Conservation (phyloP, 768 basidiomycete species). For the Termitomyces sp. region DNA sequence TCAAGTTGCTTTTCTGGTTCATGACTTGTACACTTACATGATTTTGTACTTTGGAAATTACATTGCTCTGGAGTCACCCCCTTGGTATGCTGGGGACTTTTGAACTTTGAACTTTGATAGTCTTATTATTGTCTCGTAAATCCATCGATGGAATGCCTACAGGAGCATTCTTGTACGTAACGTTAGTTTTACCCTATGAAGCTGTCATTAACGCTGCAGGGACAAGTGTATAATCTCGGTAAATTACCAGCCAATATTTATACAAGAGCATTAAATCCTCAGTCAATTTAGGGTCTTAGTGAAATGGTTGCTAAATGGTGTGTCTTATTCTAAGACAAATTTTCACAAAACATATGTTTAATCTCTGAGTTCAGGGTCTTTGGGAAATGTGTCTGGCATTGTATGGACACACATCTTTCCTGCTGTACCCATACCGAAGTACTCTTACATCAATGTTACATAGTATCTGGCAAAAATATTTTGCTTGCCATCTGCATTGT, state of each 20-base stretch:
- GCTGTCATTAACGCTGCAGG: not conserved
- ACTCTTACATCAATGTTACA: too few relatives aligned
- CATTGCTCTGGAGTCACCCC: not conserved
- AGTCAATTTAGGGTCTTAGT: not conserved
- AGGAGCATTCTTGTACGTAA: not conserved
- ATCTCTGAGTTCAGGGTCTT: not conserved
- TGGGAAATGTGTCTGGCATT: not conserved
- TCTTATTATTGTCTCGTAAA: not conserved
- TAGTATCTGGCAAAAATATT: not conserved
- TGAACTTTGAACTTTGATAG: not conserved
- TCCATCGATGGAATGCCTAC: not conserved
- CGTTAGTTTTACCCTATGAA: not conserved
- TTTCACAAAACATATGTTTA: not conserved
- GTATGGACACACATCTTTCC: not conserved
- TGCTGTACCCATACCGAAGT: too few relatives aligned
- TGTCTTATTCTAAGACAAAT: not conserved
- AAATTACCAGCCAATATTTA: not conserved
- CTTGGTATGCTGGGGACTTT: not conserved
- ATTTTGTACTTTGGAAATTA: not conserved
- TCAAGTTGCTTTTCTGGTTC: not conserved
- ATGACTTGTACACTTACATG: constrained; percentile 1
- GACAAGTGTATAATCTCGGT: not conserved
- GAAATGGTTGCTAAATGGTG: not conserved
- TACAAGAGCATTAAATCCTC: not conserved
- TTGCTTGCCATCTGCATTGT: not conserved